phyloP scores from a whole-genome alignment of 169 alveolate genomes.

The Plasmodium adleri region DNA sequence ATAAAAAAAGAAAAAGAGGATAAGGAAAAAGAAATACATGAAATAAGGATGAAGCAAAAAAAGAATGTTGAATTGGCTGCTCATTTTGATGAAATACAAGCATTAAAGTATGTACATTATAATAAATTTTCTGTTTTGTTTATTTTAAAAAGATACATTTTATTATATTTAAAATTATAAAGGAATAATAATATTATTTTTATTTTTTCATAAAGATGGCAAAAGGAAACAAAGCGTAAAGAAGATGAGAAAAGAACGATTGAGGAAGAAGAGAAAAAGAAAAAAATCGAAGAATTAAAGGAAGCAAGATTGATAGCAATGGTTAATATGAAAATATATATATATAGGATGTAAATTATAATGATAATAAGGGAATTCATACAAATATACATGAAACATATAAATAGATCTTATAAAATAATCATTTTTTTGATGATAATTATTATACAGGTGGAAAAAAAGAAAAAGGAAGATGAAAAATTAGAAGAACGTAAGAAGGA shows the following conservation, averaged over 20 bases:
- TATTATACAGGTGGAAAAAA: conserved; percentile 31
- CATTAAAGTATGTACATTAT: conserved; percentile 23
- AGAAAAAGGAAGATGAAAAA: conserved; percentile 43
- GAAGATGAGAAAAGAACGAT: conserved; percentile 45
- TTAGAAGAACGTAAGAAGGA: conserved; percentile 38
- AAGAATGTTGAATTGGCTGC: conserved; percentile 61
- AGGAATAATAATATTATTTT: not conserved
- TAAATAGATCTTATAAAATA: not conserved
- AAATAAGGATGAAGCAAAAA: conserved; percentile 71
- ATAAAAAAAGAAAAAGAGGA: conserved; percentile 56
- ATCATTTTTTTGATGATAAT: not conserved
- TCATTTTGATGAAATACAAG: conserved; percentile 72
- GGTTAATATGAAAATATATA: conserved; percentile 23
- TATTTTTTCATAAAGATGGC: conserved; percentile 49
- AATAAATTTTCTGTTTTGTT: too few species aligned
- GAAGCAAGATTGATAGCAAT: conserved; percentile 50
- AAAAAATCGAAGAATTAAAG: conserved; percentile 65
- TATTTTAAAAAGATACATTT: not conserved
- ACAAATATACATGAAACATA: not conserved
- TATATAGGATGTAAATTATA: not conserved
- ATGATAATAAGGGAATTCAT: not conserved
- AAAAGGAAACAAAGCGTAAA: conserved; percentile 46
- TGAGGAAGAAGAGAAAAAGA: conserved; percentile 57
- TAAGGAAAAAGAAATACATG: conserved; percentile 64
- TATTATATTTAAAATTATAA: not conserved